Evolutionary conservation across 257 asterid genomes (phyloP).

Genomic region (Ilex asprella): DNA sequence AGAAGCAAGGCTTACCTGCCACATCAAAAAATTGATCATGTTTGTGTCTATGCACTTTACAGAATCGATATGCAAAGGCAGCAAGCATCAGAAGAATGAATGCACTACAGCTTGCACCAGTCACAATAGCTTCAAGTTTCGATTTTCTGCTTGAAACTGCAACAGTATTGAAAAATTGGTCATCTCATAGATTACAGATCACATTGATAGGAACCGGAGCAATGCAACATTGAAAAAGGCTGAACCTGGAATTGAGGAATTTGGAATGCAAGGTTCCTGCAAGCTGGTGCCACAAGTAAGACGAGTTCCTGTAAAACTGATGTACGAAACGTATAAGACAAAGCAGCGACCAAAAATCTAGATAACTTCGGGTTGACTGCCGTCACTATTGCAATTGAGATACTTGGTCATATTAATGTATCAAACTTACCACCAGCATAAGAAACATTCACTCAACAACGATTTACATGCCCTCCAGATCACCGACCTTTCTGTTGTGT

Average conservation of each 20-base stretch:
- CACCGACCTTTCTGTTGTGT: too few species aligned
- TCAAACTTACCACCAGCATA: neutral
- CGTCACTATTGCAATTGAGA: too few species aligned
- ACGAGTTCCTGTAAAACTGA: constrained; percentile 71
- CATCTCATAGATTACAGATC: neutral
- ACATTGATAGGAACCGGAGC: neutral
- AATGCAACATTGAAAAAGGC: neutral
- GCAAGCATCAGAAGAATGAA: constrained; percentile 60
- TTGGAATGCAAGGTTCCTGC: constrained; percentile 65
- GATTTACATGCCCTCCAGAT: too few species aligned
- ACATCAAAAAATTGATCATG: constrained; percentile 58
- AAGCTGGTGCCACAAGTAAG: constrained; percentile 57
- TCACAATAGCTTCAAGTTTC: constrained; percentile 43
- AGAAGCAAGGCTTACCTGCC: constrained; percentile 33
- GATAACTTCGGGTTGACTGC: too few species aligned
- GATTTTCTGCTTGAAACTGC: constrained; percentile 54
- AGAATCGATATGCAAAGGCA: constrained; percentile 32
- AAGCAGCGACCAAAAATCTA: neutral
- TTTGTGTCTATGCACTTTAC: constrained; percentile 28
- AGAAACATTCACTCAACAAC: too few species aligned
- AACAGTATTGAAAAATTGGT: constrained; percentile 8
- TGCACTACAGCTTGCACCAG: constrained; percentile 50
- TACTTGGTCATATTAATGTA: neutral
- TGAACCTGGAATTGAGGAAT: constrained; percentile 56
- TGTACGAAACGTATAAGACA: constrained; percentile 6